Conservation (phyloP, 2,329 filamentous ascomycete genomes). For the Sporothrix globosa region DNA sequence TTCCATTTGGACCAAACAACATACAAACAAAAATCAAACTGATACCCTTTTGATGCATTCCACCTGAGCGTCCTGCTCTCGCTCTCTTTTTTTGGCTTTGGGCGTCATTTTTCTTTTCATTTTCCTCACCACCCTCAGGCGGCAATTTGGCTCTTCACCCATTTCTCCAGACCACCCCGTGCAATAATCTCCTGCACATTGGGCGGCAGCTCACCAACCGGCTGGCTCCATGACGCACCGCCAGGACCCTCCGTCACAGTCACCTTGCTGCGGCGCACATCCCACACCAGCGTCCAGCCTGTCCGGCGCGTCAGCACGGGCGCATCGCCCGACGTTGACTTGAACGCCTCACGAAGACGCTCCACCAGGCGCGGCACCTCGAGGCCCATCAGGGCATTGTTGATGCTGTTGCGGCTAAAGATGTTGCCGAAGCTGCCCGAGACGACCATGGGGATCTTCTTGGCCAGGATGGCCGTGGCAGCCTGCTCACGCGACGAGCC, state of each 20-base stretch:
- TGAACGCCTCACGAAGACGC: conserved; percentile 63
- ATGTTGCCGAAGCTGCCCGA: conserved; percentile 83
- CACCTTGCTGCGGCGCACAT: conserved; percentile 72
- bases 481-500: conserved; percentile 75
- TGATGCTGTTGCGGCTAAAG: conserved; percentile 75
- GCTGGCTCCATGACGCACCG: conserved; percentile 73
- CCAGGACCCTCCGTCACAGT: conserved; percentile 69
- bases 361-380: conserved; percentile 70
- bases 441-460: conserved; percentile 77
- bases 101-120: not conserved
- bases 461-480: conserved; percentile 82
- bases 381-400: conserved; percentile 65
- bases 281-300: conserved; percentile 83
- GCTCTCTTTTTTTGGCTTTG: not conserved
- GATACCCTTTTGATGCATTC: conserved; percentile 25
- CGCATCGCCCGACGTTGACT: conserved; percentile 45
- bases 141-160: conserved; percentile 73
- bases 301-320: conserved; percentile 66
- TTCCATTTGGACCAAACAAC: not conserved
- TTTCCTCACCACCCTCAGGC: conserved; percentile 16
- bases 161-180: conserved; percentile 75
- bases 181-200: conserved; percentile 89
- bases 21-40: conserved; percentile 28
- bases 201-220: conserved; percentile 58
- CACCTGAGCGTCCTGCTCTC: not conserved